Evolutionary conservation across 2,329 filamentous ascomycete species (phyloP), one percentile per base, ranked within the genome.

Genomic region (Epichloe coenophiala): DNA sequence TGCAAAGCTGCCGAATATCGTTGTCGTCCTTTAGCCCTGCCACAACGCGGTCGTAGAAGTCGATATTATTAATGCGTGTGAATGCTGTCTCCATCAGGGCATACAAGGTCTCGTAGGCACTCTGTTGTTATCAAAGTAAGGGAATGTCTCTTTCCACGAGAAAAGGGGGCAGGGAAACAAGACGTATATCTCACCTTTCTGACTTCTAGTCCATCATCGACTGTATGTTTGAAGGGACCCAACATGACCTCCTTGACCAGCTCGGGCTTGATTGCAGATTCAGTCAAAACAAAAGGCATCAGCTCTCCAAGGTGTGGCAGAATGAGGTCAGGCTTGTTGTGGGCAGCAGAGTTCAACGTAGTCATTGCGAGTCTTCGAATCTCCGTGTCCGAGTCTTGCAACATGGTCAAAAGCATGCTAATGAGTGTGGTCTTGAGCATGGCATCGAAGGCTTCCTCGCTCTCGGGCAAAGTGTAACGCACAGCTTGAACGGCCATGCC

Each of bases 141-240:
- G 40, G 1, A 44, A n/a, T 6, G 36, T 36, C 3, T 35, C 31
- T 15, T 5, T n/a, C n/a, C 3, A 27, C 19, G 5, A 38, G 36
- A 38, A n/a, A 38, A n/a, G 1, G n/a, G n/a, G 2, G 12, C 8
- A 6, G 13, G 55, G 52, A 33, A 40, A 15, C 12, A 36, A 19
- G 19, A 2, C 2, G n/a, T 12, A 13, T 1, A 3, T 58, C 68
- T 59, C 65, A 85, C 84, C 78, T 98, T 98, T 65, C 93, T 87
- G 47, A 97, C 81, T 66, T 98, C 93, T 15, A 98, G 76, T 15
- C 93, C 93, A 60, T 96, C 91, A 59, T 98, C 93, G 35, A 98
- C 89, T 60, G 86, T 86, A 69, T 96, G 91, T 68, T 94, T 97
- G 75, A 98, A 98, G 0, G 93, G 93, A 0, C 93, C 93, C 84